Base-by-base conservation (phyloP, 2,329 filamentous ascomycete genomes). In the Catunica adiposa region DNA sequence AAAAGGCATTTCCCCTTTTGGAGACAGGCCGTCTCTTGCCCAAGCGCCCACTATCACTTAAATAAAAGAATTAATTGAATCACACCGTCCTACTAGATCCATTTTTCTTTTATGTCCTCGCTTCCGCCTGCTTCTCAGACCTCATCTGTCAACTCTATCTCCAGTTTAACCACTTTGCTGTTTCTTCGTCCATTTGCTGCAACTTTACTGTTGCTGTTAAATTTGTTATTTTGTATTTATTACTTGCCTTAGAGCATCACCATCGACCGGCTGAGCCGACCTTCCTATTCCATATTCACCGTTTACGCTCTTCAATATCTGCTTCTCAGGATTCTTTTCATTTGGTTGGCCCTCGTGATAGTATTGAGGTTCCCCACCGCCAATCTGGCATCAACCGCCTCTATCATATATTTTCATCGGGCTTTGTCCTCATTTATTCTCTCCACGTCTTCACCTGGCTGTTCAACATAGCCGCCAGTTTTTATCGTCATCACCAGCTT, bases 181-280 rank as follows among this genome's bases (percentile, higher is more conserved):
- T 53, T 14, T 7, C 26, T 37, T 17, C 40, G 26, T 17, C 17
- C 20, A 23, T 26, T 20, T 26, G 20, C 51, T 50, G 15, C 46
- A 9, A 38, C 25, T 38, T 23, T 2, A n/a, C 22, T 34, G 25
- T 48, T 51, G 38, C 23, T 56, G 15, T 37, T 51, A 42, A 15
- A 51, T 54, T 42, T 54, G 25, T 51, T 51, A 23, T n/a, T 54
- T 51, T 15, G 20, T 51, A 26, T 51, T 25, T 23, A 31, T 11
- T 50, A 23, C 31, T 20, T 40, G 20, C 22, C 51, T 23, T 38
- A 34, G 40, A 22, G 37, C 51, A 26, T 11, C 53, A 47, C 46
- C 25, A 20, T 55, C 51, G 53, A 55, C 50, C 52, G 52, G 47
- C 56, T 58, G 53, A 53, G 55, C 55, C 55, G 55, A 47, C 53